Percentiles rank a stretch among this genome's conserved stretches.
These are phyloP conservation scores for Metarhizium sp. DNA, from an alignment of 2,329 filamentous ascomycete species.

Conservation along the genomic window DNA sequence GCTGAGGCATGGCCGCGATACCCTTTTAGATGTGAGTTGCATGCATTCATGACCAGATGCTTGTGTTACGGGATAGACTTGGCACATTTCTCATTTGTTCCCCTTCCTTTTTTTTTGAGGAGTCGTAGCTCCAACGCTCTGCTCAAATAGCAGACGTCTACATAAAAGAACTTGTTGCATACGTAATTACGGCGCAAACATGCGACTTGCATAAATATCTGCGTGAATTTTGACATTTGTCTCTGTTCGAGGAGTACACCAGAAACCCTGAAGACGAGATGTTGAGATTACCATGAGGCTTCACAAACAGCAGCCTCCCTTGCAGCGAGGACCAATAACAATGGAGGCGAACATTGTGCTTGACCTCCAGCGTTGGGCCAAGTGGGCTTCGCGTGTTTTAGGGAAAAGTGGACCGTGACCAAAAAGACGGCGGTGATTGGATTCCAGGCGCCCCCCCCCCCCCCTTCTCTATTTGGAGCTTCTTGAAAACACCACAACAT, in stretches of 20 bases:
- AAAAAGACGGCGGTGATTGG: no score
- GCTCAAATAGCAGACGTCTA: background rate
- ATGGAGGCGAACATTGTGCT: no score
- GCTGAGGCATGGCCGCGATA: slow-evolving; percentile 20
- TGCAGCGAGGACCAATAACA: no score
- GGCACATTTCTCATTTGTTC: slow-evolving; percentile 14
- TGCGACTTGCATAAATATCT: background rate
- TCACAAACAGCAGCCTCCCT: no score
- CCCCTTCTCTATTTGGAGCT: no score
- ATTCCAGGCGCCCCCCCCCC: no score
- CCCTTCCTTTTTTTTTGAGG: background rate
- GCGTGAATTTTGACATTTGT: background rate
- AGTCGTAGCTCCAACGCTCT: background rate
- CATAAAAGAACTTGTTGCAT: background rate
- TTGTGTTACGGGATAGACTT: slow-evolving; percentile 23
- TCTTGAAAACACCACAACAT: background rate
- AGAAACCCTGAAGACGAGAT: no score
- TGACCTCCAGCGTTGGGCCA: no score
- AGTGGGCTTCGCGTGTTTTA: no score
- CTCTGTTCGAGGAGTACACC: background rate
- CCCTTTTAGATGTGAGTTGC: slow-evolving; percentile 19
- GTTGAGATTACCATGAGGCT: no score
- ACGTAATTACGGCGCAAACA: background rate
- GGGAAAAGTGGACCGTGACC: no score
- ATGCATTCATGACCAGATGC: slow-evolving; percentile 14